A percentile compares a stretch with the other conserved stretches of the same genome.
Conservation (phyloP, 1,284 basidiomycete genomes). For the Hemileia vastatrix region DNA sequence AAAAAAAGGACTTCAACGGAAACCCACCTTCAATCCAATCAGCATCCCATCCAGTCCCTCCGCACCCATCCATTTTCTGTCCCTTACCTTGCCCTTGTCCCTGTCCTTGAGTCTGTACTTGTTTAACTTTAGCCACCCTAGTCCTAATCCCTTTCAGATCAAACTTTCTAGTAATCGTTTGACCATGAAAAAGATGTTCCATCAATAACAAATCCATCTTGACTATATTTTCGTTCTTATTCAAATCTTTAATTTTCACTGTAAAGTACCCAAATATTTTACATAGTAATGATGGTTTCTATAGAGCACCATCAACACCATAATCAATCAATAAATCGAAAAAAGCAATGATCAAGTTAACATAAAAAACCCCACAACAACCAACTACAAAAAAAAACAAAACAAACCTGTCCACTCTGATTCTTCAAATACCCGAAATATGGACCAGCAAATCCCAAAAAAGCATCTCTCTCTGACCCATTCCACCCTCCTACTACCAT, state of each 20-base stretch:
- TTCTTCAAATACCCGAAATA: no score
- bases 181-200: conserved; percentile 1
- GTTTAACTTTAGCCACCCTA: conserved; percentile 1
- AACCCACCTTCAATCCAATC: conserved; percentile 1
- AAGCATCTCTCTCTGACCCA: background rate
- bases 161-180: background rate
- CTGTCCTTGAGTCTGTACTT: no score
- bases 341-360: no score
- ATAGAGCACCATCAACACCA: background rate
- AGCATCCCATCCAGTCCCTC: conserved; percentile 1
- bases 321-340: background rate
- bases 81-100: no score
- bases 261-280: conserved; percentile 2
- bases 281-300: background rate
- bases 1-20: no score
- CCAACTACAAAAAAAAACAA: no score
- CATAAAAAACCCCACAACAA: no score
- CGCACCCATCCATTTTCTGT: background rate
- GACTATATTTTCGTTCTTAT: background rate
- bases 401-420: no score
- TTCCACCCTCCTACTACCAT: background rate
- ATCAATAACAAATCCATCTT: background rate
- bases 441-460: background rate
- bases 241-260: background rate
- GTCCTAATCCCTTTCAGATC: background rate